These are phyloP conservation scores for Rhynchosporium agropyri DNA, from an alignment of 2,329 filamentous ascomycete species.

Conservation along the genomic window DNA sequence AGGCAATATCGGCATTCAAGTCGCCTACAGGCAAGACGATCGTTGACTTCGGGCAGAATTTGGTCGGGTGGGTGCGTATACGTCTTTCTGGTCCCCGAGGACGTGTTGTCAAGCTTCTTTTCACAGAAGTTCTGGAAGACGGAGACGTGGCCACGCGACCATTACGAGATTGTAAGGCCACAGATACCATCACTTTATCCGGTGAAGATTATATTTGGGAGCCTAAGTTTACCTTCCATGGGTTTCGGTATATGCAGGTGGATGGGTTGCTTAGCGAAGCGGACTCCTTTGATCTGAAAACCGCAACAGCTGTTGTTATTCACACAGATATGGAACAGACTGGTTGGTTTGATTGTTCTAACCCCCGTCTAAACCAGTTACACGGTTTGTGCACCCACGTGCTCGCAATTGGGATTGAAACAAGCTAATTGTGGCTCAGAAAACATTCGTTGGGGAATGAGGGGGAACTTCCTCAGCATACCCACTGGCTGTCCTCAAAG, in stretches of 20 bases:
- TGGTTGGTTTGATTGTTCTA: constrained; percentile 31
- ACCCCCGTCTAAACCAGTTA: constrained; percentile 46
- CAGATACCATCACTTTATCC: constrained; percentile 44
- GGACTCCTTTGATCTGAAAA: background rate
- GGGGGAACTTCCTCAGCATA: constrained; percentile 49
- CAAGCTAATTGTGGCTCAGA: background rate
- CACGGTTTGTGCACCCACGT: constrained; percentile 38
- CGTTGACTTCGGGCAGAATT: constrained; percentile 60
- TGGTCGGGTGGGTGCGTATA: constrained; percentile 54
- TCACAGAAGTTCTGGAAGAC: constrained; percentile 49
- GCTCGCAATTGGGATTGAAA: background rate
- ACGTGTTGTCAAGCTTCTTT: constrained; percentile 47
- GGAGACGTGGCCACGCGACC: constrained; percentile 47
- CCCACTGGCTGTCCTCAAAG: constrained; percentile 53
- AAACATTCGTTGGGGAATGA: constrained; percentile 51
- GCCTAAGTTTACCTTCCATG: constrained; percentile 50
- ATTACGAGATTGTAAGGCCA: constrained; percentile 44
- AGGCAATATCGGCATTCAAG: constrained; percentile 40
- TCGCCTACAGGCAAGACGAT: constrained; percentile 49
- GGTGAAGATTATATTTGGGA: constrained; percentile 44
- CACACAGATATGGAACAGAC: constrained; percentile 33
- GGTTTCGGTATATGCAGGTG: constrained; percentile 47
- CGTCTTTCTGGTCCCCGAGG: constrained; percentile 44
- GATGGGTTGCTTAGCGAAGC: constrained; percentile 24
- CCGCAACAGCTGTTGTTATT: constrained; percentile 29